Conservation (phyloP, 805 yeast genomes). For the Candida michaelii region DNA sequence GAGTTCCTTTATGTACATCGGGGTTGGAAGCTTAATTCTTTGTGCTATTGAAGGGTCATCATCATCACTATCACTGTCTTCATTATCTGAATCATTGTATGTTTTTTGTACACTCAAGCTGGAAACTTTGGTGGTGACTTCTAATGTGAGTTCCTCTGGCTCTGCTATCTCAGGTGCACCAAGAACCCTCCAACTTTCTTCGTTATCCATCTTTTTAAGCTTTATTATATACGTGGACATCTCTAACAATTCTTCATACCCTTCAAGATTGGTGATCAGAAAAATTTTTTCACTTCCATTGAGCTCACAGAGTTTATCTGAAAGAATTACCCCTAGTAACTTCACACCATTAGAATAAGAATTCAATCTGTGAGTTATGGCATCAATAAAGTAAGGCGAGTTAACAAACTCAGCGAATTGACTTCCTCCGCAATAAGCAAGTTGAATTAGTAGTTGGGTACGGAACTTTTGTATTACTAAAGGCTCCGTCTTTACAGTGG, state of each 20-base stretch:
- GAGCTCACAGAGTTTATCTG: conserved; percentile 46
- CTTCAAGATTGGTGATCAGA: conserved; percentile 15
- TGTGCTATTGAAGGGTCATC: conserved; percentile 47
- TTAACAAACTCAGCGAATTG: conserved; percentile 11
- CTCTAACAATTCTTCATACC: conserved; percentile 7
- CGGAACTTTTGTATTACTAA: conserved; percentile 44
- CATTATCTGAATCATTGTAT: conserved; percentile 18
- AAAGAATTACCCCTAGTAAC: conserved; percentile 55
- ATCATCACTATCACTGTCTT: conserved; percentile 39
- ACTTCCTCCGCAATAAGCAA: conserved; percentile 21
- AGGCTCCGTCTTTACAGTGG: conserved; percentile 39
- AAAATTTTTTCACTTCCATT: conserved; percentile 32
- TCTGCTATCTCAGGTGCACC: conserved; percentile 6
- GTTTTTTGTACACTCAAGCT: neutral
- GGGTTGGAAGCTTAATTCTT: conserved; percentile 40
- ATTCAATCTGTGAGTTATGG: conserved; percentile 55
- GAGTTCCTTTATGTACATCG: conserved; percentile 74
- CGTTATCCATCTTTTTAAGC: neutral
- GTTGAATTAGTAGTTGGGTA: conserved; percentile 47
- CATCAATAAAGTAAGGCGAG: conserved; percentile 42
- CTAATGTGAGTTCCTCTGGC: neutral
- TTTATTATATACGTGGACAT: neutral
- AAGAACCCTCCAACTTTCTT: conserved; percentile 10
- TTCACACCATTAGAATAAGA: conserved; percentile 48
- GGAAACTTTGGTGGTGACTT: neutral